A percentile compares a stretch with the other conserved stretches of the same genome.
These are phyloP conservation scores for Irpex sp. DNA, from an alignment of 1,284 basidiomycete species.

Conservation along the genomic window DNA sequence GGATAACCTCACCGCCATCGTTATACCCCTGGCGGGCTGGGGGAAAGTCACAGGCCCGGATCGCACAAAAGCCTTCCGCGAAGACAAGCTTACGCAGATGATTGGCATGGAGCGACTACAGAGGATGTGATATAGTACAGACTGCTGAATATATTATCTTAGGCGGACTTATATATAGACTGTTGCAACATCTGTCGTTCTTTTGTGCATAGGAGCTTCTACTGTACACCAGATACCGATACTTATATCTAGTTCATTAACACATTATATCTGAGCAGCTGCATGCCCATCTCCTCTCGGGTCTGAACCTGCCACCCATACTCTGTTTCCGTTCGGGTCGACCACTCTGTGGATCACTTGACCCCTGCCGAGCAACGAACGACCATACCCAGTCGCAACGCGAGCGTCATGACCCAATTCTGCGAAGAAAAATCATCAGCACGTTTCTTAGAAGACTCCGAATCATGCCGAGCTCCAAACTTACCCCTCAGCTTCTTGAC, in stretches of 20 bases:
- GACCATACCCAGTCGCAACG: constrained; percentile 51
- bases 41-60: constrained; percentile 77
- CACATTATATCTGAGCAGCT: constrained; percentile 69
- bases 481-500: constrained; percentile 58
- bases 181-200: background rate
- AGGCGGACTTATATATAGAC: background rate
- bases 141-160: no score
- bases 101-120: constrained; percentile 67
- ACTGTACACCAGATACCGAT: background rate
- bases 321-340: constrained; percentile 56
- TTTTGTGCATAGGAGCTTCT: background rate
- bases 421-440: constrained; percentile 20
- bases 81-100: constrained; percentile 73
- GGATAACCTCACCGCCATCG: constrained; percentile 89
- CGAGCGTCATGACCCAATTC: constrained; percentile 86
- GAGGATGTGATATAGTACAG: constrained; percentile 47
- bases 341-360: constrained; percentile 81
- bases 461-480: constrained; percentile 14
- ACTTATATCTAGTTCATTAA: background rate
- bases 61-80: constrained; percentile 72
- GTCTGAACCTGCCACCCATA: constrained; percentile 90
- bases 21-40: constrained; percentile 94
- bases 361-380: constrained; percentile 85
- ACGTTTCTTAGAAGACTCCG: background rate
- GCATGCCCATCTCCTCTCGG: constrained; percentile 86